Conservation (phyloP, 2,329 filamentous ascomycete species). For the Lasiodiplodia citricola region DNA sequence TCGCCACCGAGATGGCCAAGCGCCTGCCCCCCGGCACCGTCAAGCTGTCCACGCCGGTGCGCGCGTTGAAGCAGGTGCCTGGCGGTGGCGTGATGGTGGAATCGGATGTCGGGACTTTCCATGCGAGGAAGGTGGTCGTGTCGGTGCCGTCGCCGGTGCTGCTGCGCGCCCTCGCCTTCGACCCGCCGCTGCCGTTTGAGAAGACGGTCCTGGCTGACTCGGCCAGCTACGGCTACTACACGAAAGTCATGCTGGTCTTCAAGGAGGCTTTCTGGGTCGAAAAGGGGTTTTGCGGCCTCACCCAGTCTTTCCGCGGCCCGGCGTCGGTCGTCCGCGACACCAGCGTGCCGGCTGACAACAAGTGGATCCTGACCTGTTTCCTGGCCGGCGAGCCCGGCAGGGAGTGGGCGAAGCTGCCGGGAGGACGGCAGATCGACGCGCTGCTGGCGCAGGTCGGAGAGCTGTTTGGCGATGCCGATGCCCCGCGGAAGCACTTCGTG, state of each 20-base stretch:
- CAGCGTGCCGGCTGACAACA: conserved; percentile 34
- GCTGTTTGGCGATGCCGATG: conserved; percentile 33
- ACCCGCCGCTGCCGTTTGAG: conserved; percentile 50
- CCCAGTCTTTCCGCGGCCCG: conserved; percentile 48
- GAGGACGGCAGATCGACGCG: conserved; percentile 36
- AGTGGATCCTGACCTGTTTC: conserved; percentile 50
- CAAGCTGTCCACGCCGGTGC: conserved; percentile 40
- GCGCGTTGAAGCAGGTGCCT: conserved; percentile 36
- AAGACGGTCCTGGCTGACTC: conserved; percentile 48
- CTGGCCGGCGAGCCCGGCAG: conserved; percentile 46
- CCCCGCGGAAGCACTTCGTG: conserved; percentile 10
- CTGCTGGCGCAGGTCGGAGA: conserved; percentile 44
- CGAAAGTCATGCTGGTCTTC: conserved; percentile 58
- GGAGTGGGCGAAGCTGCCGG: conserved; percentile 41
- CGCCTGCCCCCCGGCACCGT: conserved; percentile 39
- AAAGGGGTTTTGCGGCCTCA: conserved; percentile 52
- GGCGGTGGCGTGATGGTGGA: conserved; percentile 32
- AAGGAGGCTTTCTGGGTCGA: conserved; percentile 54
- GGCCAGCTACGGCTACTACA: conserved; percentile 52
- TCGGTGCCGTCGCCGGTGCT: conserved; percentile 56
- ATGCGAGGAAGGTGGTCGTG: conserved; percentile 54
- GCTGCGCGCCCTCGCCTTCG: conserved; percentile 50
- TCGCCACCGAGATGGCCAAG: conserved; percentile 46
- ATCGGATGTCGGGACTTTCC: conserved; percentile 36
- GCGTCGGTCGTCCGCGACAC: conserved; percentile 37